Base-by-base conservation (phyloP, 805 yeast genomes). In the Hanseniaspora nectarophila region DNA sequence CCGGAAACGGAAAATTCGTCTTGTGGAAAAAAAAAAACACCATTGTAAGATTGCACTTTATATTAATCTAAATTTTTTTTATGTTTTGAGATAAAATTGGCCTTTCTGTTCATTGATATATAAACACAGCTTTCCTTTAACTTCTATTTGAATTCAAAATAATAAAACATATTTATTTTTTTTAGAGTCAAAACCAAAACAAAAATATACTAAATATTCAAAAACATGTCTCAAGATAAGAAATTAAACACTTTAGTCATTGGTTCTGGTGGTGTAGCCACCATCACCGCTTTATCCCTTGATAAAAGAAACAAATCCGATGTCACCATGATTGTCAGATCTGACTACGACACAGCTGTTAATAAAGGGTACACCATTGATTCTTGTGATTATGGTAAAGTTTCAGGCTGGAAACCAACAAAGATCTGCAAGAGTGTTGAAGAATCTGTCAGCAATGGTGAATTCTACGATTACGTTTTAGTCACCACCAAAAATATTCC, bases 261-360 rank as follows among this genome's bases (percentile, higher is more conserved):
- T 24, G 94, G 94, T 2, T 70, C 84, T 48, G 95, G 94, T 16
- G 94, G 90, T 38, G 89, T 85, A 12, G 95, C 94, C 28, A 70
- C 82, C 35, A 75, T 84, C 39, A 81, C 81, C 4, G 84, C 90
- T 0, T 74, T 78, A 47, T 76, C 82, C 0, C 67, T 85, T 35
- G 75, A 73, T 55, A 60, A 61, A 35, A 70, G 72, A 37, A 74
- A 74, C 1, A 66, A 71, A 34, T 70, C 75, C 4, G 71, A 69
- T 31, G 78, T 80, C 15, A 73, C 85, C 1, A 69, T 76, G 10
- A 78, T 82, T 13, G 70, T 80, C 18, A 71, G 88, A 60, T 75
- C 83, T 16, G 80, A 78, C 58, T 81, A 77, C 62, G 73, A 75
- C 9, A 77, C 79, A 37, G 57, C 57, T 16, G 63, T 67, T 29